Percentiles rank a stretch among this genome's conserved stretches.
Evolutionary conservation across 768 basidiomycete species (phyloP).

Genomic region (Kwoniella botswanensis): DNA sequence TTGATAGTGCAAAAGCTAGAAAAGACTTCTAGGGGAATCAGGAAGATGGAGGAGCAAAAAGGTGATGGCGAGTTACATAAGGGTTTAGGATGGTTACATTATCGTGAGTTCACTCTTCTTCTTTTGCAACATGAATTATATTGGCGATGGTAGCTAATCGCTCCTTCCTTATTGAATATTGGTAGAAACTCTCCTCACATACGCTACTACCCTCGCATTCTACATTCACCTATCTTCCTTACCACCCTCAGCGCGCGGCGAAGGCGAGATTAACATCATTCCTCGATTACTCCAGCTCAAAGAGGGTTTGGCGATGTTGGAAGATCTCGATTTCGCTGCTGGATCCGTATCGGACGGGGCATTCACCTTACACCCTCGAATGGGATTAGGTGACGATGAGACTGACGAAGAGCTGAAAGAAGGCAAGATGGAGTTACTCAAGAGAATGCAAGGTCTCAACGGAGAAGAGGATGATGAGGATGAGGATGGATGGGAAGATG

Average conservation of each 20-base stretch:
- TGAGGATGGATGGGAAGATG: constrained; percentile 36
- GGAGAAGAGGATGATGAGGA: constrained; percentile 59
- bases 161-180: background rate
- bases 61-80: constrained; percentile 48
- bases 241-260: constrained; percentile 67
- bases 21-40: constrained; percentile 54
- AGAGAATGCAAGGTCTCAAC: constrained; percentile 21
- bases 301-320: constrained; percentile 76
- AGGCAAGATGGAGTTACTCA: constrained; percentile 33
- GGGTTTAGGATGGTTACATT: constrained; percentile 65
- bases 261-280: constrained; percentile 70
- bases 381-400: constrained; percentile 61
- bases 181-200: constrained; percentile 84
- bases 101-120: constrained; percentile 68
- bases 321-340: constrained; percentile 75
- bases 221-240: constrained; percentile 79
- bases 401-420: constrained; percentile 52
- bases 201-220: constrained; percentile 86
- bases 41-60: constrained; percentile 48
- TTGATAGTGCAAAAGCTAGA: constrained; percentile 50
- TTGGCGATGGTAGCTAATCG: background rate
- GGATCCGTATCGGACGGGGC: constrained; percentile 51
- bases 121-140: background rate
- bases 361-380: constrained; percentile 33
- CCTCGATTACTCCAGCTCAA: constrained; percentile 79